Evolutionary conservation across 2,329 filamentous ascomycete genomes (phyloP), one percentile per base, ranked within the genome.

Genomic region (Chaetomium globosum): DNA sequence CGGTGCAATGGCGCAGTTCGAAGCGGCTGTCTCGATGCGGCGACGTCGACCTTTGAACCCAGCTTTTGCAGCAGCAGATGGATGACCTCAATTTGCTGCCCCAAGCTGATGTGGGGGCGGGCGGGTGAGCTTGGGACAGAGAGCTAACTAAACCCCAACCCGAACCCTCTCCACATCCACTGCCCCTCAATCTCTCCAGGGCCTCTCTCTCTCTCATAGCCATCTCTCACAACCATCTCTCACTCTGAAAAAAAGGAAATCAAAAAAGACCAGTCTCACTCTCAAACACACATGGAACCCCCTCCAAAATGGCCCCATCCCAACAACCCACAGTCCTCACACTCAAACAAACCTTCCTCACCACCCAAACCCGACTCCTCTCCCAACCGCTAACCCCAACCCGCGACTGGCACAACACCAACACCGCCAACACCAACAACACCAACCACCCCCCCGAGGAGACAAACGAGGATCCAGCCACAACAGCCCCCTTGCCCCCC

Each of bases 281-380:
- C 36, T 39, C 13, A 39, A 13, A 39, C 1, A 39, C 16, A 39
- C 36, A 36, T 36, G 31, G 31, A 31, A 31, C 31, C 31, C 31
- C 31, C 9, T 7, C 31, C 6, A 31, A 31, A 61, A 77, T 75
- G 73, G 64, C 75, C 49, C 69, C 70, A 28, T 57, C 75, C 7
- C 76, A 82, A 1, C 76, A 82, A 1, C 84, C 85, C 3, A 87
- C 86, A 2, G 81, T 88, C 67, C 80, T 87, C 55, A 80, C 85
- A 28, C 79, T 88, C 61, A 92, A 92, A 74, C 84, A 86, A 58
- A 74, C 81, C 66, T 92, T 92, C 74, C 80, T 91, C 43, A 80
- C 80, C 53, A 76, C 81, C 6, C 88, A 91, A 73, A 88, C 86
- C 61, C 85, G 85, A 12, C 79, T 86, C 36, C 82, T 92, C 56